Evolutionary conservation across 73 alveolate species (phyloP).

Genomic region (Blepharisma japonicum): DNA sequence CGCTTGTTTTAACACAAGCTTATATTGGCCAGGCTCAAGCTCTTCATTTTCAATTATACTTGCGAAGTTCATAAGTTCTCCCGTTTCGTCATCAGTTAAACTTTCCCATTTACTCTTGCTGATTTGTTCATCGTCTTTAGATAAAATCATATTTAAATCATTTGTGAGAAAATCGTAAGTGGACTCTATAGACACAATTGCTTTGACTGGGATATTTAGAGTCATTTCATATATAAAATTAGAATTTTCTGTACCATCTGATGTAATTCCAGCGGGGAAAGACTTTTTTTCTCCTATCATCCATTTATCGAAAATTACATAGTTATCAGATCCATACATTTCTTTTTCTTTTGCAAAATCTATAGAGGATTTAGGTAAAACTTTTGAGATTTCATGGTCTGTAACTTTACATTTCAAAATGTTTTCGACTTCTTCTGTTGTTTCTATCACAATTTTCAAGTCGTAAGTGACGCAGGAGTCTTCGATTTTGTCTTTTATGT

Average conservation of each 20-base stretch:
- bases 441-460: constrained; percentile 5
- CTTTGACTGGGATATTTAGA: background rate
- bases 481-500: background rate
- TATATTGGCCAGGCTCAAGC: background rate
- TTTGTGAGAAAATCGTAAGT: constrained; percentile 13
- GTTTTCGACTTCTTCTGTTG: background rate
- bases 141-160: background rate
- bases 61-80: background rate
- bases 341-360: background rate
- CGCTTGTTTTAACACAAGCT: background rate
- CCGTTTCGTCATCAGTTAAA: background rate
- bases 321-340: background rate
- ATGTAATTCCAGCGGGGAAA: background rate
- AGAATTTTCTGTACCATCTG: constrained; percentile 1
- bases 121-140: background rate
- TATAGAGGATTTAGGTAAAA: background rate
- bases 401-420: background rate
- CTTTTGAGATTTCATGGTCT: background rate
- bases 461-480: background rate
- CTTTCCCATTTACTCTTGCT: background rate
- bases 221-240: background rate
- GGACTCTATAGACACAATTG: background rate
- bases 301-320: constrained; percentile 9
- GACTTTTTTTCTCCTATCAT: constrained; percentile 17
- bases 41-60: background rate